Evolutionary conservation across 2,329 filamentous ascomycete genomes (phyloP).

Genomic region (Claviceps purpurea): DNA sequence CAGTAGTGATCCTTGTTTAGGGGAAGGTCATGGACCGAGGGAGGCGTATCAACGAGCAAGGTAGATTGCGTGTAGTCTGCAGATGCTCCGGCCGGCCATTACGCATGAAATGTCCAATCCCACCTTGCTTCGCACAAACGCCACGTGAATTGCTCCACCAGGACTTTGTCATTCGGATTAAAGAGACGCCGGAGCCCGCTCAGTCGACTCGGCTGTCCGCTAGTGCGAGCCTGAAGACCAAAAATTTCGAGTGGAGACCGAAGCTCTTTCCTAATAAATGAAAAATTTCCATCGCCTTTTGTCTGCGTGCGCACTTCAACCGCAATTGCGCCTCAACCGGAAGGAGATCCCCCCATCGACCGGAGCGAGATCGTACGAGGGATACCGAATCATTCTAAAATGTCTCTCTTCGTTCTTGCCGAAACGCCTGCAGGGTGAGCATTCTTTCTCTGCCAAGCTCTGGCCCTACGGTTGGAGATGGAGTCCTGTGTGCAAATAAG

Average conservation of each 20-base stretch:
- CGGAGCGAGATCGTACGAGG: slow-evolving; percentile 18
- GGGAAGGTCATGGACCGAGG: neutral
- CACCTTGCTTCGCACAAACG: neutral
- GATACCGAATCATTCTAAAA: slow-evolving; percentile 30
- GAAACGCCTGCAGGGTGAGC: slow-evolving; percentile 76
- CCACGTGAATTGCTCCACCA: slow-evolving; percentile 11
- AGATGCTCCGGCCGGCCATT: neutral
- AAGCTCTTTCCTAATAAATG: slow-evolving; percentile 20
- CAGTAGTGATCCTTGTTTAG: neutral
- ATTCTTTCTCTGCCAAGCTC: slow-evolving; percentile 1
- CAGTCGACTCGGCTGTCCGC: slow-evolving; percentile 10
- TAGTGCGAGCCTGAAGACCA: slow-evolving; percentile 15
- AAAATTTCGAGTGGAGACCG: slow-evolving; percentile 27
- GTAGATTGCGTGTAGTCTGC: neutral
- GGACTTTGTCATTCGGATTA: slow-evolving; percentile 11
- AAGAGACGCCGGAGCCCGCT: slow-evolving; percentile 13
- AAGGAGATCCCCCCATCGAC: slow-evolving; percentile 19
- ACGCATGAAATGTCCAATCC: neutral
- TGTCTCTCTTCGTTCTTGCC: slow-evolving; percentile 85
- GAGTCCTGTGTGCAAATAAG: neutral
- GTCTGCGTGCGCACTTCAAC: slow-evolving; percentile 21
- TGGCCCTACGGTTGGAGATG: neutral
- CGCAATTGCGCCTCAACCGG: slow-evolving; percentile 24
- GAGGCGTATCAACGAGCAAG: neutral
- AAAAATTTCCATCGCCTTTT: slow-evolving; percentile 30